phyloP scores from a whole-genome alignment of 2,329 filamentous ascomycete genomes.

The Cordyceps tenuipes region DNA sequence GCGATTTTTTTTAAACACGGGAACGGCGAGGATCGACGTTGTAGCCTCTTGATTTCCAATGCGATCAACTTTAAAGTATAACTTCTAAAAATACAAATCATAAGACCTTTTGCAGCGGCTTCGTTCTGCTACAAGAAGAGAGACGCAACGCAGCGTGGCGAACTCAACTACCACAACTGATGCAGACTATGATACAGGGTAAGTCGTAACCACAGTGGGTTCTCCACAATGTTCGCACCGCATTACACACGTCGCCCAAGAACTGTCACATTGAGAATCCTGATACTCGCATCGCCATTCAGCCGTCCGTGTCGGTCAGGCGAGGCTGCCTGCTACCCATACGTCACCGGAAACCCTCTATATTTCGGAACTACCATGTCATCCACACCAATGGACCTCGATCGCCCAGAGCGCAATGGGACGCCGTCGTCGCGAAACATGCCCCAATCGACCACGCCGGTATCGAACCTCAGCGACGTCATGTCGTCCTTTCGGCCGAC shows the following conservation, averaged over 20 bases:
- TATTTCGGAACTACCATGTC: constrained; percentile 31
- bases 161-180: background rate
- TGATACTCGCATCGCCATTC: background rate
- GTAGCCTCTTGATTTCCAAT: too few species aligned
- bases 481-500: constrained; percentile 71
- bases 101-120: too few species aligned
- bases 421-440: constrained; percentile 37
- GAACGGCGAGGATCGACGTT: too few species aligned
- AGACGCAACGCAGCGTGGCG: background rate
- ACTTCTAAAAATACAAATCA: too few species aligned
- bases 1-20: too few species aligned
- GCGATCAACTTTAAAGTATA: too few species aligned
- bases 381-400: constrained; percentile 50
- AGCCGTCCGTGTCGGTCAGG: background rate
- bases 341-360: background rate
- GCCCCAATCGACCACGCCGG: constrained; percentile 37
- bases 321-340: background rate
- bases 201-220: background rate
- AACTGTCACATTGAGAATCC: background rate
- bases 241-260: background rate
- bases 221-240: background rate
- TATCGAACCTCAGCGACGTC: constrained; percentile 67
- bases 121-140: background rate
- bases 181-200: background rate
- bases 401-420: constrained; percentile 35